Percentiles rank a stretch among this genome's conserved stretches.
Conservation (phyloP, 1,139 yeast genomes). For the Geotrichum citri-aurantii region DNA sequence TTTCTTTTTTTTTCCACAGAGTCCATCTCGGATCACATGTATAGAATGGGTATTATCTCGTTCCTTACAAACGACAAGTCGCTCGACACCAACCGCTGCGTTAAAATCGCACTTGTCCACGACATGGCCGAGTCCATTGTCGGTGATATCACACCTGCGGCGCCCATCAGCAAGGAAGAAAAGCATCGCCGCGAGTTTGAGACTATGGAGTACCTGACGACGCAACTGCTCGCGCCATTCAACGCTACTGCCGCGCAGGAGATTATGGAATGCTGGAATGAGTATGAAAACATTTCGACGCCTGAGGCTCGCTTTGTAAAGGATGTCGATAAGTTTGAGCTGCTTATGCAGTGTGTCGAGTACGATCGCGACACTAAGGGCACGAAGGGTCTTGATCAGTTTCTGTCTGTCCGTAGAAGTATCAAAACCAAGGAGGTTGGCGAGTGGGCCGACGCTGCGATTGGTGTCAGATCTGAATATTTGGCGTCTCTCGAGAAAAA, state of each 20-base stretch:
- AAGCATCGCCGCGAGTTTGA: conserved; percentile 78
- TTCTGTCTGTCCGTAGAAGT: conserved; percentile 55
- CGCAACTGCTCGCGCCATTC: conserved; percentile 51
- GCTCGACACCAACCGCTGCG: conserved; percentile 54
- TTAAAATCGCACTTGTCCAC: conserved; percentile 81
- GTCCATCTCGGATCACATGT: conserved; percentile 93
- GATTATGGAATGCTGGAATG: conserved; percentile 73
- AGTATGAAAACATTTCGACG: conserved; percentile 79
- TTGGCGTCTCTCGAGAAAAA: conserved; percentile 30
- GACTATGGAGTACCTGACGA: conserved; percentile 62
- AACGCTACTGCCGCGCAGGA: conserved; percentile 60
- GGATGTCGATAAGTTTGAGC: conserved; percentile 91
- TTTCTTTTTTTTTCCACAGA: conserved; percentile 41
- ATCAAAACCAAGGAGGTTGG: conserved; percentile 71
- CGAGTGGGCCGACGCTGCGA: conserved; percentile 61
- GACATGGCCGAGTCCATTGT: conserved; percentile 93
- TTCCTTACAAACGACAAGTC: conserved; percentile 57
- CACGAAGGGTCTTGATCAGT: conserved; percentile 56
- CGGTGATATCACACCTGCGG: conserved; percentile 92
- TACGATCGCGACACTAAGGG: conserved; percentile 63
- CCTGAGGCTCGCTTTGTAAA: conserved; percentile 85
- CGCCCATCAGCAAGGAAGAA: conserved; percentile 57
- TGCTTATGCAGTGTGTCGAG: conserved; percentile 85
- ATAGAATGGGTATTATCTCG: conserved; percentile 83
- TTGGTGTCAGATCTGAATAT: conserved; percentile 50